Base-by-base conservation (phyloP, 257 asterid genomes). In the Primulina eburnea region DNA sequence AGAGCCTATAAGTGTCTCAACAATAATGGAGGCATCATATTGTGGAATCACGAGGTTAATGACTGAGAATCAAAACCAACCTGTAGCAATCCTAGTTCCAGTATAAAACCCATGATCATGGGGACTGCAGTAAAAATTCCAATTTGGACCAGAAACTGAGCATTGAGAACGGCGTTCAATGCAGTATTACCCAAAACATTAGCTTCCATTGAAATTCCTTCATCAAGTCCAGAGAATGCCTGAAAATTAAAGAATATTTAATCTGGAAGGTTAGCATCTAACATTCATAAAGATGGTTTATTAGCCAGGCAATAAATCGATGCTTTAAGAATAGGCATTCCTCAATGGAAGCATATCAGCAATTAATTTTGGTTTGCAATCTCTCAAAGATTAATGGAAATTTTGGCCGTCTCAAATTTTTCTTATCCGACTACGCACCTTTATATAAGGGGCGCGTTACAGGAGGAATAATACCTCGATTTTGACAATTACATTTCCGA, bases 191-290 rank as follows among this genome's bases (percentile, higher is more conserved):
- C 96, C 90, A 78, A 60, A 50, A 85, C 0, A 67, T 70, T 62
- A 10, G 97, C 96, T 80, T 57, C 62, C 28, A 6, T 50, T 68
- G 99, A 89, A 76, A 93, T 90, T 74, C 86, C 91, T 76, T 75
- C 75, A 88, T 93, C 99, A 73, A 93, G 82, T 79, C 99, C 97
- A 83, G 99, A 93, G 77, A 93, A 89, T 30, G 99, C 99, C 99
- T 93, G 86, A 66, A 35, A 24, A 24, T 63, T 50, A n/a, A 71
- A 65, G 32, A 64, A 24, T 26, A 70, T 64, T 71, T 8, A 56
- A 43, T 12, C 20, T 29, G 55, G 29, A 60, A 29, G 63, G 40
- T 69, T 29, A 61, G 37, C 62, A 38, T 29, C 12, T 12, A 62
- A 11, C 18, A 29, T 16, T 58, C 40, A 50, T 8, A 21, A 8